Evolutionary conservation across 2,329 filamentous ascomycete species (phyloP).

Genomic region (Aspergillus aculeatus): DNA sequence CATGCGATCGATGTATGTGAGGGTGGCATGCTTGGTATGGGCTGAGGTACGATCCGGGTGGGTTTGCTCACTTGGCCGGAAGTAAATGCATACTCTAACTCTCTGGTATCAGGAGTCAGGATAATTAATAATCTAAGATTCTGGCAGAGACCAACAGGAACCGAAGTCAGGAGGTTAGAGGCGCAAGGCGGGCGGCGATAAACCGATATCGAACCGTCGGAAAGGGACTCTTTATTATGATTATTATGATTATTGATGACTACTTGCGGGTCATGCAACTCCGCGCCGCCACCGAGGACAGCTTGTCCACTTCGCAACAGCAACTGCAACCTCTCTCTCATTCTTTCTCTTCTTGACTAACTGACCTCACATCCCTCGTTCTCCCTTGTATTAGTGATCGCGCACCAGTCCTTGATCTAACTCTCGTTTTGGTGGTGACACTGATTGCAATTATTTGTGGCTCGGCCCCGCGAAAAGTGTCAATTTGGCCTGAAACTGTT

Average conservation of each 20-base stretch:
- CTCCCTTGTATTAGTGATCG: background rate
- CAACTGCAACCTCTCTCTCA: background rate
- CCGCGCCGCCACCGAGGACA: constrained; percentile 23
- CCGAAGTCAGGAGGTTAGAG: background rate
- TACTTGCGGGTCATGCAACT: constrained; percentile 10
- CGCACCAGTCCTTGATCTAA: background rate
- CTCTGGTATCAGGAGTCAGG: too few relatives aligned
- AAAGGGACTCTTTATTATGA: background rate
- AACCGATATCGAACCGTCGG: background rate
- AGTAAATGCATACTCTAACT: too few relatives aligned
- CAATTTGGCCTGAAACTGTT: constrained; percentile 2
- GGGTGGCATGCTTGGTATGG: background rate
- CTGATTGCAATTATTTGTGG: background rate
- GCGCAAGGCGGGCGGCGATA: constrained; percentile 1
- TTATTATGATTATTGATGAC: constrained; percentile 2
- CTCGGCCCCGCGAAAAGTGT: background rate
- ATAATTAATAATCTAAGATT: background rate
- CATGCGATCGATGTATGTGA: background rate
- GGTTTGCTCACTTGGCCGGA: too few relatives aligned
- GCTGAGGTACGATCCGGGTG: background rate
- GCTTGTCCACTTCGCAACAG: constrained; percentile 25
- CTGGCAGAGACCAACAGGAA: background rate
- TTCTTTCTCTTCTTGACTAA: constrained; percentile 10
- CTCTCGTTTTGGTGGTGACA: background rate
- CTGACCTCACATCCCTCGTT: background rate